Conservation (phyloP, 2,329 filamentous ascomycete genomes). For the Arthrobotrys sphaeroides region DNA sequence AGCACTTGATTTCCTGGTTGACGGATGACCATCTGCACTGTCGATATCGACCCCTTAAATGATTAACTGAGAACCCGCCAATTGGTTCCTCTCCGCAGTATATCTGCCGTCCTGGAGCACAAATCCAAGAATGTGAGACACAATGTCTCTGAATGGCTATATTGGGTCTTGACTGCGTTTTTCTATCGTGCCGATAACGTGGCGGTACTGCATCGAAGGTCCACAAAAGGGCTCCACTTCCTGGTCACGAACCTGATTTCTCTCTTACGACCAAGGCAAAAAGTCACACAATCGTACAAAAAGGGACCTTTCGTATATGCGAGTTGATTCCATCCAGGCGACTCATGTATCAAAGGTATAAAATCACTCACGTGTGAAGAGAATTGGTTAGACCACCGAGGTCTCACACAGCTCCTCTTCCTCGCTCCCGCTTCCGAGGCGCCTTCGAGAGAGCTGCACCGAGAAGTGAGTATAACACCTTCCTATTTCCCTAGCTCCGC, state of each 20-base stretch:
- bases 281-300: conserved; percentile 1
- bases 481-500: conserved; percentile 36
- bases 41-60: conserved; percentile 32
- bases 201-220: conserved; percentile 28
- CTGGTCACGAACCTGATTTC: conserved; percentile 22
- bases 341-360: conserved; percentile 11
- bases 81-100: conserved; percentile 27
- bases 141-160: conserved; percentile 41
- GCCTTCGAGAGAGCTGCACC: conserved; percentile 25
- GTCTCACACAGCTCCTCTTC: conserved; percentile 28
- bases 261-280: conserved; percentile 19
- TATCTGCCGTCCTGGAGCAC: conserved; percentile 24
- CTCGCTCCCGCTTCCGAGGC: conserved; percentile 3
- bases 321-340: conserved; percentile 3
- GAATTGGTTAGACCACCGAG: conserved; percentile 43
- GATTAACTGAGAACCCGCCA: conserved; percentile 9
- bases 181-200: conserved; percentile 44
- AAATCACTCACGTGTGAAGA: conserved; percentile 51
- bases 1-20: conserved; percentile 38
- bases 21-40: conserved; percentile 24
- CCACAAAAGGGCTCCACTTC: conserved; percentile 41
- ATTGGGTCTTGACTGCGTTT: conserved; percentile 43
- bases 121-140: no score
- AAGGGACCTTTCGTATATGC: conserved; percentile 11
- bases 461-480: conserved; percentile 34